A percentile compares a stretch with the other conserved stretches of the same genome.
These are phyloP conservation scores for Sparassis latifolia DNA, from an alignment of 1,284 basidiomycete species.

Conservation along the genomic window DNA sequence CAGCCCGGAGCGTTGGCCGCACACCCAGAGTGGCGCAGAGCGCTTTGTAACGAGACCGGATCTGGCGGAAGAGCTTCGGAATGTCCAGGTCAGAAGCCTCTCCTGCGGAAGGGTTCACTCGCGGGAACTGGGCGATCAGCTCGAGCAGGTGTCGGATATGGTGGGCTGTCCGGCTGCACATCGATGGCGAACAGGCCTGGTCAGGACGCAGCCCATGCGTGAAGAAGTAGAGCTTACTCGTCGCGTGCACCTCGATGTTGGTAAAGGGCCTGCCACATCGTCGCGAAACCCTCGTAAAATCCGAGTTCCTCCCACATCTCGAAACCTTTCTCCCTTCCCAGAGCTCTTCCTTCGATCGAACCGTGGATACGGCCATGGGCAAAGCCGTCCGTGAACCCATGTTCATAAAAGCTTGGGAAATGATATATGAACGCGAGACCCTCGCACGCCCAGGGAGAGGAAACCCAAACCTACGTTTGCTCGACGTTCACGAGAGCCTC, in stretches of 20 bases:
- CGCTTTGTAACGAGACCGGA: constrained; percentile 83
- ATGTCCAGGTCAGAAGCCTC: constrained; percentile 60
- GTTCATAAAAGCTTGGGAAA: constrained; percentile 65
- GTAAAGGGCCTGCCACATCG: constrained; percentile 56
- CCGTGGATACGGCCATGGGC: constrained; percentile 88
- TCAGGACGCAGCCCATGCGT: constrained; percentile 2
- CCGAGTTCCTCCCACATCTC: constrained; percentile 97
- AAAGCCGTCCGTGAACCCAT: constrained; percentile 73
- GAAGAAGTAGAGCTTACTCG: constrained; percentile 31
- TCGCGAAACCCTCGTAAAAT: constrained; percentile 84
- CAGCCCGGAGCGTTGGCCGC: constrained; percentile 49
- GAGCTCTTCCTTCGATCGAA: constrained; percentile 84
- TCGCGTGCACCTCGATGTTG: constrained; percentile 33
- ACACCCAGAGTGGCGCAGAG: constrained; percentile 83
- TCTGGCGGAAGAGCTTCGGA: constrained; percentile 70
- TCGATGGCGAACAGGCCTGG: not conserved
- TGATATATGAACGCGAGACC: constrained; percentile 6
- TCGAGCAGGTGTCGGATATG: constrained; percentile 68
- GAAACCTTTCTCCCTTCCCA: constrained; percentile 88
- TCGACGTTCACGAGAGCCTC: constrained; percentile 66
- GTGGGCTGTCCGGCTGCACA: constrained; percentile 48
- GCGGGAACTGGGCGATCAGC: constrained; percentile 74
- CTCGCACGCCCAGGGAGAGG: too few relatives aligned
- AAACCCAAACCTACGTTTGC: constrained; percentile 44
- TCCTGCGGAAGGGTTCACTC: constrained; percentile 54